phyloP scores from a whole-genome alignment of 2,329 filamentous ascomycete species.

The Stromatinia cepivora region DNA sequence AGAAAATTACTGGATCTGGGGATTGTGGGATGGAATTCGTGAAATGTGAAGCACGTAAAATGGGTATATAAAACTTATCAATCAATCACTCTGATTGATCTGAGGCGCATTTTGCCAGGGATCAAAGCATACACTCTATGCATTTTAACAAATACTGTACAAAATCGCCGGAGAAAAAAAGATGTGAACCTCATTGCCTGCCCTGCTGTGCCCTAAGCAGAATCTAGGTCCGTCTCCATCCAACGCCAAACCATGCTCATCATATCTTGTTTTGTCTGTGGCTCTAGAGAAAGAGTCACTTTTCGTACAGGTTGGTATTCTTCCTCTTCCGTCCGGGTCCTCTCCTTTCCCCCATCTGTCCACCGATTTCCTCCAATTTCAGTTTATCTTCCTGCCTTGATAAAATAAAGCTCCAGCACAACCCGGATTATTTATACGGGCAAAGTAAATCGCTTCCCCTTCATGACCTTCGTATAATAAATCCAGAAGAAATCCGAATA shows the following conservation, averaged over 20 bases:
- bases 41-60: neutral
- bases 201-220: neutral
- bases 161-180: slow-evolving; percentile 10
- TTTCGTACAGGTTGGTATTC: neutral
- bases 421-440: slow-evolving; percentile 59
- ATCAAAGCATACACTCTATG: slow-evolving; percentile 25
- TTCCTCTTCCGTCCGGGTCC: too few species aligned
- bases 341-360: neutral
- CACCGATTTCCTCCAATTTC: slow-evolving; percentile 5
- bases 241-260: slow-evolving; percentile 38
- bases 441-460: slow-evolving; percentile 85
- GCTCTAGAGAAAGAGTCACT: neutral
- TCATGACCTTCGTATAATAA: slow-evolving; percentile 95
- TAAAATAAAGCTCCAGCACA: neutral
- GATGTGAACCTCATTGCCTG: slow-evolving; percentile 19
- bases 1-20: neutral
- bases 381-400: neutral
- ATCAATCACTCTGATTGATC: neutral
- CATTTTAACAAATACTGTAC: slow-evolving; percentile 27
- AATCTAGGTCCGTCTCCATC: slow-evolving; percentile 33
- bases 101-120: too few species aligned
- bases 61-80: neutral
- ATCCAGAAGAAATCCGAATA: slow-evolving; percentile 99
- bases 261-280: slow-evolving; percentile 7
- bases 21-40: neutral